Base-by-base conservation (phyloP, 768 basidiomycete genomes). In the Podaxis sp. region DNA sequence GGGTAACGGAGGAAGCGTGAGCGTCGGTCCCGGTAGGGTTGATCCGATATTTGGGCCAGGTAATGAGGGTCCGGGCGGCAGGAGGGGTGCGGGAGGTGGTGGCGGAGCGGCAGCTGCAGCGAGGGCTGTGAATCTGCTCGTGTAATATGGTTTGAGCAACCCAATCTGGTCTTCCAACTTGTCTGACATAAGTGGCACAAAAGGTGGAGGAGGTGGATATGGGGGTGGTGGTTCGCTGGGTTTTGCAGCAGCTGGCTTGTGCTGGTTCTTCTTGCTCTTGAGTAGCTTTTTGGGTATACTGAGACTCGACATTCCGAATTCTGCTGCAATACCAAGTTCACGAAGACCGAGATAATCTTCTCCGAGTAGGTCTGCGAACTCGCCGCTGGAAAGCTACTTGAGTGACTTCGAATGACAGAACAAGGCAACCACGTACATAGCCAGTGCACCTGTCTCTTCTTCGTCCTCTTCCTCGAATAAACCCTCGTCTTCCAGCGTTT, bases 261-360 rank as follows among this genome's bases (percentile, higher is more conserved):
- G 74, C 67, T 77, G 67, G 63, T 74, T 67, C 67, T 82, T 84
- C 76, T 88, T 89, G 63, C 86, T 82, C 70, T 84, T 86, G 72
- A 95, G 83, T 36, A 98, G 74, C 64, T 80, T 83, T 75, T 88
- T 89, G 9, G 96, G 96, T 39, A 96, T 83, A 17, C 81, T 84
- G 58, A 98, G 82, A 66, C 83, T 89, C 15, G 88, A 83, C 64
- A 96, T 77, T 13, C 92, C 93, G 55, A 91, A 81, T 70, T 97
- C 96, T 48, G 83, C 84, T 22, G 93, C 95, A 56, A 97, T 93
- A 33, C 95, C 96, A 49, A 95, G 77, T 70, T 92, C 94, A 55
- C 86, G 84, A 28, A 98, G 80, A 11, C 96, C 96, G 12, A 98
- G 83, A 76, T 96, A 96, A 73, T 99, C 96, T 68, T 95, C 95